A percentile compares a stretch with the other conserved stretches of the same genome.
Conservation (phyloP, 2,329 filamentous ascomycete species). For the Pestalotiopsis fici region DNA sequence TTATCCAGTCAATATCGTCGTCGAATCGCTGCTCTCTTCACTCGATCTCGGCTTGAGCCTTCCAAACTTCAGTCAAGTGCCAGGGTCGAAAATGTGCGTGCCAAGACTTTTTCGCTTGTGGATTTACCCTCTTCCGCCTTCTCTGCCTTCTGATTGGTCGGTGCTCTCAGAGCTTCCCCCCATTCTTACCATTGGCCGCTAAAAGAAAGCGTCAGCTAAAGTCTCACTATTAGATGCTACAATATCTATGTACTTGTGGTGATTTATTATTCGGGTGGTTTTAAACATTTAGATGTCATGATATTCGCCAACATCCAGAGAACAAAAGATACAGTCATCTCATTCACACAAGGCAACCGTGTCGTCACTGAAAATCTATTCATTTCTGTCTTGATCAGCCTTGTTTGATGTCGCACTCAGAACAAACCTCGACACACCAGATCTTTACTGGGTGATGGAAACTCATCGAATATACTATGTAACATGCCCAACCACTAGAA, state of each 20-base stretch:
- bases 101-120: constrained; percentile 15
- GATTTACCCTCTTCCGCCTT: constrained; percentile 16
- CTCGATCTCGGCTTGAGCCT: constrained; percentile 18
- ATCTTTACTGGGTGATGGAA: too few species aligned
- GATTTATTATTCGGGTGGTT: too few species aligned
- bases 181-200: not conserved
- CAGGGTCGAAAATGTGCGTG: constrained; percentile 33
- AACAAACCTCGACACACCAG: too few species aligned
- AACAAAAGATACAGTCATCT: too few species aligned
- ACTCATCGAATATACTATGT: not conserved
- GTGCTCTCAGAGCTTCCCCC: constrained; percentile 1
- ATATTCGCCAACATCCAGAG: too few species aligned
- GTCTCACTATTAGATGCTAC: too few species aligned
- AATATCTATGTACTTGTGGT: not conserved
- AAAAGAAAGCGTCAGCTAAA: not conserved
- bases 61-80: constrained; percentile 17
- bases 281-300: too few species aligned
- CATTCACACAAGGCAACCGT: too few species aligned
- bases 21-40: constrained; percentile 1
- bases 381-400: too few species aligned
- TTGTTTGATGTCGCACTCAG: too few species aligned
- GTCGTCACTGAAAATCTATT: too few species aligned
- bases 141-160: not conserved
- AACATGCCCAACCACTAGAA: not conserved
- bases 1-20: constrained; percentile 18